Evolutionary conservation across 805 yeast genomes (phyloP).

Genomic region (Hanseniaspora lachancei): DNA sequence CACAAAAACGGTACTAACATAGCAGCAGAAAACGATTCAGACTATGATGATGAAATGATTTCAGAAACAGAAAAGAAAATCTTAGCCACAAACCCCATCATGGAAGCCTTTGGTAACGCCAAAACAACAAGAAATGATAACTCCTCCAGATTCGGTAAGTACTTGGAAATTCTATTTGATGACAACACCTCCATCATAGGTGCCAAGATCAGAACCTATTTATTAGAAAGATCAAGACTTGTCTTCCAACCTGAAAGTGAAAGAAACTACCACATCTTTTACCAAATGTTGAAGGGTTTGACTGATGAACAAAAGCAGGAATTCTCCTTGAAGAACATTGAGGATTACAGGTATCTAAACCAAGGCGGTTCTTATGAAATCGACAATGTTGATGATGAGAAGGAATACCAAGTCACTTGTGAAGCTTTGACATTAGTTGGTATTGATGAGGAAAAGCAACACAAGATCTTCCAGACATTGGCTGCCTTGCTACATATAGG

Average conservation of each 20-base stretch:
- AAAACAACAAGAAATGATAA: conserved; percentile 82
- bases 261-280: conserved; percentile 89
- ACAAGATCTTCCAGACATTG: conserved; percentile 58
- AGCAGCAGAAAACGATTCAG: conserved; percentile 14
- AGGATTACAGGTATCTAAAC: conserved; percentile 66
- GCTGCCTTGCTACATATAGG: conserved; percentile 89
- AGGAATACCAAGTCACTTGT: conserved; percentile 62
- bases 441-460: conserved; percentile 44
- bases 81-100: conserved; percentile 83
- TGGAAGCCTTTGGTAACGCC: conserved; percentile 90
- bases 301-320: conserved; percentile 37
- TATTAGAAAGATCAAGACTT: conserved; percentile 83
- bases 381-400: conserved; percentile 66
- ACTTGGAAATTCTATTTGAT: conserved; percentile 80
- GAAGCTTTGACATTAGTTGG: conserved; percentile 75
- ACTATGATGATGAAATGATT: conserved; percentile 38
- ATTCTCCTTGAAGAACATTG: conserved; percentile 49
- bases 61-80: conserved; percentile 87
- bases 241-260: conserved; percentile 87
- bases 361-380: conserved; percentile 72
- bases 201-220: conserved; percentile 84
- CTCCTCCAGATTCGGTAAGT: conserved; percentile 90
- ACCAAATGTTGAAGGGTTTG: conserved; percentile 73
- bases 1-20: conserved; percentile 18
- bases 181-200: conserved; percentile 68